Evolutionary conservation across 1,284 basidiomycete species (phyloP), one percentile per base, ranked within the genome.

Genomic region (Boletellus deceptivus): DNA sequence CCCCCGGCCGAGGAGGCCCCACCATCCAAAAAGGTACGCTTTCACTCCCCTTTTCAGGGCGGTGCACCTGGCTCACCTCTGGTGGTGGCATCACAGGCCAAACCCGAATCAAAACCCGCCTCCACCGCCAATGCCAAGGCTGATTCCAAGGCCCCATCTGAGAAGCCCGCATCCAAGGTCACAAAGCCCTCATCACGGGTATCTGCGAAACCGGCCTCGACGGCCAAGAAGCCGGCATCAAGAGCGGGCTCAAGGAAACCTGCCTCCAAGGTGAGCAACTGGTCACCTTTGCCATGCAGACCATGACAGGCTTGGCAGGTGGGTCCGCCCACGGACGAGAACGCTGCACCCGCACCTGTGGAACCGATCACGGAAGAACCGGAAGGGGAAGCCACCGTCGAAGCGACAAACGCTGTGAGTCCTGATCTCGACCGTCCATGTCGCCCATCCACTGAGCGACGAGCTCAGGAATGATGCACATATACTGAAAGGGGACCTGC

Each of bases 361-460:
- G 68, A 63, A 24, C 72, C 79, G 27, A 82, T 83, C 53, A 72
- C 68, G 33, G 81, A 82, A 59, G 80, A 82, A 49, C 71, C 76
- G 33, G 79, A 81, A 53, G 75, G 65, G 24, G 76, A 77, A 40
- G 72, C 67, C 18, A 64, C 59, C n/a, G 70, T 77, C n/a, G 75
- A 75, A 51, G 69, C 67, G 47, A 73, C 74, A 39, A 34, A 53
- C 16, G 20, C n/a, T 16, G 64, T 69, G 31, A 47, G 68, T 55
- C 13, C 11, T 13, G 39, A 51, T 53, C 24, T 25, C 18, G 27
- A 33, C 35, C n/a, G 36, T 52, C 39, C 29, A 3, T 22, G n/a
- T 18, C 11, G 8, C 14, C 41, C 36, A 38, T 52, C 20, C 2
- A 4, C 46, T 61, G 2, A 55, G 31, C 17, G 9, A 18, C 10